Base-by-base conservation (phyloP, 345 rosid species). In the Sonneratia caseolaris region DNA sequence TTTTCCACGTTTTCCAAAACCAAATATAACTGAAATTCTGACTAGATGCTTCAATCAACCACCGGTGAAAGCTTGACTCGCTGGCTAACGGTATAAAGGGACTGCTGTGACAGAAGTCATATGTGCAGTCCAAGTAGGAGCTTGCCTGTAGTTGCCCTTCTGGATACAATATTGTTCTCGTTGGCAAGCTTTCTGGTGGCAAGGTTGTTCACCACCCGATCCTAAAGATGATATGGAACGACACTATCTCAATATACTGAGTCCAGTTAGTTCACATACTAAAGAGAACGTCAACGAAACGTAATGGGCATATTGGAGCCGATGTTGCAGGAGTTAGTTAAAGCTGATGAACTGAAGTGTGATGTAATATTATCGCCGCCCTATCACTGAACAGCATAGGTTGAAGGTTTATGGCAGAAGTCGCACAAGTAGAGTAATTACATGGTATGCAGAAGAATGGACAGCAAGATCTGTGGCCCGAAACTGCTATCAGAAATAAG, bases 61-160 rank as follows among this genome's bases (percentile, higher is more conserved):
- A 70, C 96, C 97, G 5, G 87, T 90, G 75, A 92, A 86, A 72
- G 99, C 97, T 68, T 91, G 85, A 5, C 97, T 76, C 93, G 80
- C 71, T 92, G 97, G 78, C 79, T 85, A 27, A 92, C 76, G 1
- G 97, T 87, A 48, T 72, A 73, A 66, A 94, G 83, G 27, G 97
- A 88, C 93, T 56, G 97, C 95, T 87, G 96, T 27, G 83, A 84
- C 92, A 82, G 91, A 91, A 47, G 86, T 90, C 89, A 82, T 83
- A 78, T 94, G 90, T 68, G 98, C 97, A 40, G 96, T 94, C 81
- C 88, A 82, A 49, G 97, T 91, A 1, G 92, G 86, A 8, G 93
- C 86, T 73, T 74, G 83, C 95, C 96, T 87, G 72, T 70, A 71
- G 81, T 91, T 96, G 59, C 97, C 96, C 40, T 96, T 90, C 98